Conservation (phyloP, 1,139 yeast genomes). For the Candida mesenterica region DNA sequence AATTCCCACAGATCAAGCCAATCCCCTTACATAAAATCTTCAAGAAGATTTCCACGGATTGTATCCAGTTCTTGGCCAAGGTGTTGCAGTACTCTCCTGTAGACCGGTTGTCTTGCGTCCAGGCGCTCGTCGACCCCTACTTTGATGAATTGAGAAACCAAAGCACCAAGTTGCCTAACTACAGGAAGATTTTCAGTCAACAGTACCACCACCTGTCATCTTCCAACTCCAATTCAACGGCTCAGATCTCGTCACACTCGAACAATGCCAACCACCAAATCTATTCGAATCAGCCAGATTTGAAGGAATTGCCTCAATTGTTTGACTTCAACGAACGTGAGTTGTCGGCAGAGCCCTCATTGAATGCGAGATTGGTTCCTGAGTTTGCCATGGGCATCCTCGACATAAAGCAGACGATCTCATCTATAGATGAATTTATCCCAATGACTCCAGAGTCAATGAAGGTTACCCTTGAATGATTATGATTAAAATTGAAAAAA, state of each 20-base stretch:
- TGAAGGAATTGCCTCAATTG: conserved; percentile 43
- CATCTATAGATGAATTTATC: conserved; percentile 29
- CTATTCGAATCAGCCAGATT: conserved; percentile 41
- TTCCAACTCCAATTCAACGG: conserved; percentile 7
- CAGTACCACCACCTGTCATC: conserved; percentile 28
- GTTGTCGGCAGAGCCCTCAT: conserved; percentile 38
- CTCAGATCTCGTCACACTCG: conserved; percentile 15
- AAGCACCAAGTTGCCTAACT: conserved; percentile 53
- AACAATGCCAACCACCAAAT: conserved; percentile 39
- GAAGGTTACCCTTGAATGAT: conserved; percentile 35
- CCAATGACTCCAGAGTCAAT: conserved; percentile 37
- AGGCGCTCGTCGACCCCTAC: conserved; percentile 68
- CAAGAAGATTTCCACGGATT: conserved; percentile 60
- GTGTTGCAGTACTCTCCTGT: conserved; percentile 77
- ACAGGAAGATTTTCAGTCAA: conserved; percentile 45
- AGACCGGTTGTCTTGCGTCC: conserved; percentile 65
- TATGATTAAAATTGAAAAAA: neutral
- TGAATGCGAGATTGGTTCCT: conserved; percentile 40
- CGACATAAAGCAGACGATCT: conserved; percentile 24
- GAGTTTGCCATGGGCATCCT: conserved; percentile 35
- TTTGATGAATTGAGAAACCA: conserved; percentile 71
- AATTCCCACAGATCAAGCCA: conserved; percentile 93
- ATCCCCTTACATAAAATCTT: conserved; percentile 86
- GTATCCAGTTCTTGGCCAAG: conserved; percentile 58
- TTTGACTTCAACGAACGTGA: conserved; percentile 53